Evolutionary conservation across 495 filamentous ascomycete genomes (phyloP), one percentile per base, ranked within the genome.

Genomic region (Aspergillus baeticus): DNA sequence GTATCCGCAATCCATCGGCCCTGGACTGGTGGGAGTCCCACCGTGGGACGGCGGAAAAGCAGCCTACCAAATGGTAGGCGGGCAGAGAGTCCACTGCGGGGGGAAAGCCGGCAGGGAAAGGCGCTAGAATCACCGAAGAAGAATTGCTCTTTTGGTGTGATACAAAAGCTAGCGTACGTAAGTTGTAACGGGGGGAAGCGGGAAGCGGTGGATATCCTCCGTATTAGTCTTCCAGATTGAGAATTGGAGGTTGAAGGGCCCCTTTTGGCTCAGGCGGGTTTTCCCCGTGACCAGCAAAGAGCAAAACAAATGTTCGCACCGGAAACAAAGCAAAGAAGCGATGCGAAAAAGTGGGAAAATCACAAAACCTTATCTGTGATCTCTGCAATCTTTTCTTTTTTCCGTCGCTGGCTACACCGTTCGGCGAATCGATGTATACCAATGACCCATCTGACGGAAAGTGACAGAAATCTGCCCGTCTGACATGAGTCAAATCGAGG

Each of bases 41-140:
- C 23, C 29, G 51, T 56, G 42, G 58, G 59, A 61, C 53, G 39
- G 51, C 53, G 41, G 47, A 47, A 48, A 46, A 2, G 41, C 33
- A 58, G 41, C 46, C 15, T 48, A 43, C 53, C 53, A 55, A 39
- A 47, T 39, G 17, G n/a, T 34, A 55, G 21, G 38, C n/a, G 5
- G 7, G 20, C 17, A 14, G 26, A 23, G 29, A 44, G 38, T 50
- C 33, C 14, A 35, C 33, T 50, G 60, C 59, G 56, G 60, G 50
- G 60, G 26, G 15, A 39, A 54, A 52, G 26, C 49, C 46, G 37
- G 45, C 22, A 38, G 39, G 51, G 43, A 29, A 58, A 57, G 49
- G 39, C 58, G 62, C 63, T 69, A 66, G 71, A 69, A 72, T 54
- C 59, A 63, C 54, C 37, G 42, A 63, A 57, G 65, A 72, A 72